phyloP scores from a whole-genome alignment of 768 basidiomycete species.

The Boletus rex-veris region DNA sequence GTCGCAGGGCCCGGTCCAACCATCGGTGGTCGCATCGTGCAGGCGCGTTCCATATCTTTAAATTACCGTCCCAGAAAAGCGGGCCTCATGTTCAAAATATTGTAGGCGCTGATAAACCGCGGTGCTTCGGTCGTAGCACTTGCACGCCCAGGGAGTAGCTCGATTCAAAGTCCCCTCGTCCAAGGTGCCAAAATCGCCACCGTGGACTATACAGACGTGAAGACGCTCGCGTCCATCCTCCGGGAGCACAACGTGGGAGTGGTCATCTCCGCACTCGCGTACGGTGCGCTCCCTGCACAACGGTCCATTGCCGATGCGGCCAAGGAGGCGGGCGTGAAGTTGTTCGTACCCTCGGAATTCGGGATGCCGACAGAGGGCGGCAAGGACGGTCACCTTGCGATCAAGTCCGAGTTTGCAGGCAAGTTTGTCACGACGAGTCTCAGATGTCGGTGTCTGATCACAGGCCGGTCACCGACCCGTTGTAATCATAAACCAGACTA shows the following conservation, averaged over 20 bases:
- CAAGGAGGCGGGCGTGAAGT: constrained; percentile 34
- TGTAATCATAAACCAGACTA: constrained; percentile 19
- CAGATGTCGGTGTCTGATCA: not conserved
- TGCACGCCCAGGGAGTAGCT: constrained; percentile 20
- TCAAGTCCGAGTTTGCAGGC: constrained; percentile 32
- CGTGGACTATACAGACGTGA: constrained; percentile 29
- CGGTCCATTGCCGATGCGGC: constrained; percentile 33
- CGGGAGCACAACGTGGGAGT: constrained; percentile 34
- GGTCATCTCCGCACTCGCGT: constrained; percentile 33
- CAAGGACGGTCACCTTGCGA: constrained; percentile 21
- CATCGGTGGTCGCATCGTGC: constrained; percentile 33
- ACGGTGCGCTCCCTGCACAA: constrained; percentile 25
- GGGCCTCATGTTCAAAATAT: not conserved
- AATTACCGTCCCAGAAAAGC: not conserved
- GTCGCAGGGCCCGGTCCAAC: constrained; percentile 36
- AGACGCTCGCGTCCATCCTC: constrained; percentile 25
- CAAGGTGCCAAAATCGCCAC: constrained; percentile 24
- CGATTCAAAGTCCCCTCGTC: constrained; percentile 18
- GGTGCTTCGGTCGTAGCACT: constrained; percentile 27
- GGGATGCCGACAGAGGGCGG: constrained; percentile 35
- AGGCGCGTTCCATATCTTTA: constrained; percentile 10
- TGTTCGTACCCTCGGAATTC: constrained; percentile 40
- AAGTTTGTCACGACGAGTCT: not conserved
- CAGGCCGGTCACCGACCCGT: not conserved
- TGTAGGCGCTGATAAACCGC: constrained; percentile 20